These are phyloP conservation scores for Coemansia sp. DNA, from an alignment of 192 early-diverging fungal genomes.

Conservation along the genomic window DNA sequence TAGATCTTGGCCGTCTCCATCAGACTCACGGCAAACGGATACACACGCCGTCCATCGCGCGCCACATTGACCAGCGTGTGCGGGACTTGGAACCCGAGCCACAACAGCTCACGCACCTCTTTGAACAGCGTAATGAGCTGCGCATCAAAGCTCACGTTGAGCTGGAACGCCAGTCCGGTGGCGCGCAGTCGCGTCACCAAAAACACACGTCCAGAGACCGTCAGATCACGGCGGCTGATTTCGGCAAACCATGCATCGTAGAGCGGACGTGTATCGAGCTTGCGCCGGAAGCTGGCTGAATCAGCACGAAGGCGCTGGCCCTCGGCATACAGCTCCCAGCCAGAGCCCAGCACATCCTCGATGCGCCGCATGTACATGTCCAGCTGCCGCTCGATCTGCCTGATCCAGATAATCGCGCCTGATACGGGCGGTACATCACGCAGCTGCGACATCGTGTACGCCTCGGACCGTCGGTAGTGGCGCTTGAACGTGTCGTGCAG, in stretches of 20 bases:
- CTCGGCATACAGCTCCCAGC: slow-evolving; percentile 97
- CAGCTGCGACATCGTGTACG: slow-evolving; percentile 82
- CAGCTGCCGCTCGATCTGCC: slow-evolving; percentile 97
- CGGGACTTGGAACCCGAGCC: slow-evolving; percentile 93
- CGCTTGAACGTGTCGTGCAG: slow-evolving; percentile 95
- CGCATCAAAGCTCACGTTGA: slow-evolving; percentile 91
- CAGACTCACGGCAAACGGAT: slow-evolving; percentile 96
- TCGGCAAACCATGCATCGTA: slow-evolving; percentile 92
- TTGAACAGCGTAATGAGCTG: slow-evolving; percentile 97
- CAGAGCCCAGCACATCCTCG: slow-evolving; percentile 94
- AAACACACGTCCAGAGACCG: slow-evolving; percentile 87
- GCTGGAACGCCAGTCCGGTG: slow-evolving; percentile 67
- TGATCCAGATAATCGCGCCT: slow-evolving; percentile 94
- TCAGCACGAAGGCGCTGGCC: slow-evolving; percentile 90
- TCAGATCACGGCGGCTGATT: slow-evolving; percentile 77
- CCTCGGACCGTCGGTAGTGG: slow-evolving; percentile 87
- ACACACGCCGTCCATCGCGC: slow-evolving; percentile 94
- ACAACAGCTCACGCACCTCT: slow-evolving; percentile 96
- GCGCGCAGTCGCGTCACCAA: slow-evolving; percentile 81
- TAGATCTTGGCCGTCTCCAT: slow-evolving; percentile 96
- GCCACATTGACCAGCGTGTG: slow-evolving; percentile 86
- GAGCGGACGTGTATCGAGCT: slow-evolving; percentile 88
- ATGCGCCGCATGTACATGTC: slow-evolving; percentile 94
- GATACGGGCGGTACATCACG: slow-evolving; percentile 92
- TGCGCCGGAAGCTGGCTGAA: slow-evolving; percentile 86